Conservation (phyloP, 2,329 filamentous ascomycete genomes). For the Claviceps arundinis region DNA sequence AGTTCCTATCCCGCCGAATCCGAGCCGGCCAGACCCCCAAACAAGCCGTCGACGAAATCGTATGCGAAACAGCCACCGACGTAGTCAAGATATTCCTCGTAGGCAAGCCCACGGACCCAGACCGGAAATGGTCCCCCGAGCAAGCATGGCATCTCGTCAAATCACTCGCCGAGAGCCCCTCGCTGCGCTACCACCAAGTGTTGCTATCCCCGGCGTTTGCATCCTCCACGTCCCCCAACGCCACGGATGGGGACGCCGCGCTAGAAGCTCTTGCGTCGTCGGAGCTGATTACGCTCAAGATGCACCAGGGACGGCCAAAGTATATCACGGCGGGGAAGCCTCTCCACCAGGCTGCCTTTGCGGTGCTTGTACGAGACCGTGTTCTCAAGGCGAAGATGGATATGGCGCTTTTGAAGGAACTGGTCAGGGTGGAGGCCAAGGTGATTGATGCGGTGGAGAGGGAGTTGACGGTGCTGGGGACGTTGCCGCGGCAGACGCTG, state of each 20-base stretch:
- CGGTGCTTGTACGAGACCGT: constrained; percentile 53
- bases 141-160: constrained; percentile 89
- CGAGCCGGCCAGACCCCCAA: constrained; percentile 73
- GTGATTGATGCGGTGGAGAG: constrained; percentile 66
- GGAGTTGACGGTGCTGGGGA: constrained; percentile 60
- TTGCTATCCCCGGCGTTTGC: constrained; percentile 66
- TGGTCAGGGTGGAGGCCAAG: constrained; percentile 58
- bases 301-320: constrained; percentile 62
- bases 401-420: constrained; percentile 53
- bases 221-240: constrained; percentile 31
- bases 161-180: constrained; percentile 53
- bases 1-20: constrained; percentile 82
- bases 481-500: constrained; percentile 54
- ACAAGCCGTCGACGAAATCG: constrained; percentile 74
- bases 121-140: constrained; percentile 61
- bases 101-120: constrained; percentile 33
- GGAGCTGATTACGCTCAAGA: constrained; percentile 70
- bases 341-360: constrained; percentile 76
- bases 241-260: constrained; percentile 54
- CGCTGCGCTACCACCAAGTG: constrained; percentile 73
- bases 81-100: constrained; percentile 89
- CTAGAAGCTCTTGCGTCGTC: constrained; percentile 71
- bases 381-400: constrained; percentile 64
- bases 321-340: constrained; percentile 71
- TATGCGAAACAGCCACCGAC: constrained; percentile 77